Conservation (phyloP, 2,329 filamentous ascomycete genomes). For the Cladophialophora exuberans region DNA sequence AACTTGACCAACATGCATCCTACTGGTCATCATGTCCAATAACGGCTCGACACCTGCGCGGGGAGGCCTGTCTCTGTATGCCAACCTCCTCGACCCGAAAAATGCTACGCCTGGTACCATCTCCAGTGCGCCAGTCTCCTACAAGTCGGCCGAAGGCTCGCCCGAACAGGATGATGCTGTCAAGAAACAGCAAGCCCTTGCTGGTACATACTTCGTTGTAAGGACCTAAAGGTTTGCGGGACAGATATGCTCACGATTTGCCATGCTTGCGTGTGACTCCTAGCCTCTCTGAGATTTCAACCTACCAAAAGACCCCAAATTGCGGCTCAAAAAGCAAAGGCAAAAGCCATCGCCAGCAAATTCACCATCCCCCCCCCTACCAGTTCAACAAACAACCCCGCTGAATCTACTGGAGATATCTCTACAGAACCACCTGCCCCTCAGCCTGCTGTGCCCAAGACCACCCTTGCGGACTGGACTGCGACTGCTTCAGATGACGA, state of each 20-base stretch:
- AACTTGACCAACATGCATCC: neutral
- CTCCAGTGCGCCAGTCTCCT: slow-evolving; percentile 74
- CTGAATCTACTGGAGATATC: slow-evolving; percentile 20
- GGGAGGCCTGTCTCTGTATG: slow-evolving; percentile 68
- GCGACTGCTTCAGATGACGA: slow-evolving; percentile 74
- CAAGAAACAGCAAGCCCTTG: slow-evolving; percentile 67
- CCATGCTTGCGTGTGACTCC: slow-evolving; percentile 34
- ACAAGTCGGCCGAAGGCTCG: slow-evolving; percentile 58
- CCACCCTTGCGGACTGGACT: slow-evolving; percentile 79
- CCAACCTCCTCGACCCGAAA: slow-evolving; percentile 71
- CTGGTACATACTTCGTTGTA: slow-evolving; percentile 59
- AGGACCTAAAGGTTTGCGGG: slow-evolving; percentile 38
- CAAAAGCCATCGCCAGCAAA: slow-evolving; percentile 65
- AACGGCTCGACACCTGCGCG: slow-evolving; percentile 23
- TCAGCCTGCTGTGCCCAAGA: slow-evolving; percentile 57
- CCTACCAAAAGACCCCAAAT: slow-evolving; percentile 78
- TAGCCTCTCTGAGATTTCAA: slow-evolving; percentile 78
- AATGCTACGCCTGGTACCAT: slow-evolving; percentile 63
- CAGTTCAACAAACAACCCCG: slow-evolving; percentile 33
- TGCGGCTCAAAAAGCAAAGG: slow-evolving; percentile 61
- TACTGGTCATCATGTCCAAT: slow-evolving; percentile 28
- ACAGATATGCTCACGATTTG: slow-evolving; percentile 52
- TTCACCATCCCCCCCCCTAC: slow-evolving; percentile 38
- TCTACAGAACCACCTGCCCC: slow-evolving; percentile 17
- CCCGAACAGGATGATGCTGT: slow-evolving; percentile 54